Conservation (phyloP, 805 yeast species). For the Pichia rugopelliculosa region DNA sequence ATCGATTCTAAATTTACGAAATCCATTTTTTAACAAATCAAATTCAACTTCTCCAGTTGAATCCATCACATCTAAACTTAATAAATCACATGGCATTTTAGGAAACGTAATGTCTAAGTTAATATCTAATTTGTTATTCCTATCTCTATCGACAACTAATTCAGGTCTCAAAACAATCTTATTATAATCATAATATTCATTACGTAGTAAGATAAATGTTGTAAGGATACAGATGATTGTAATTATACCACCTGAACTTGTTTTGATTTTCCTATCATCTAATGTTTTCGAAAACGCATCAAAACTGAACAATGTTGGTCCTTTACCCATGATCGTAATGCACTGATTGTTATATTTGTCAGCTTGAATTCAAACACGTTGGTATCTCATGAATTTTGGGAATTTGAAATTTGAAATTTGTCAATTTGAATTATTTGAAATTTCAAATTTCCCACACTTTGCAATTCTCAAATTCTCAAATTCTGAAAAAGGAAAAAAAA, state of each 20-base stretch:
- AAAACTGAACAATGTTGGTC: conserved; percentile 42
- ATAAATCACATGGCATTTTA: conserved; percentile 72
- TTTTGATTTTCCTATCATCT: conserved; percentile 85
- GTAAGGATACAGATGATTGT: conserved; percentile 62
- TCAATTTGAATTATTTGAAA: no score
- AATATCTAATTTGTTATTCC: conserved; percentile 67
- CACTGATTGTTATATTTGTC: no score
- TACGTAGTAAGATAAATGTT: conserved; percentile 53
- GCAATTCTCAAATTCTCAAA: no score
- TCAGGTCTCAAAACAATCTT: conserved; percentile 68
- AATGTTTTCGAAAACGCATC: conserved; percentile 94
- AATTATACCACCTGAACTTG: conserved; percentile 85
- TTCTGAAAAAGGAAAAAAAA: no score
- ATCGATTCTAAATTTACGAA: conserved; percentile 60
- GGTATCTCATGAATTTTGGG: no score
- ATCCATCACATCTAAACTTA: conserved; percentile 84
- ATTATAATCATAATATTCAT: conserved; percentile 73
- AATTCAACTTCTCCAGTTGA: conserved; percentile 76
- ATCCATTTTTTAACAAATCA: conserved; percentile 64
- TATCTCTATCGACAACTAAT: conserved; percentile 80
- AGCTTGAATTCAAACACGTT: neutral
- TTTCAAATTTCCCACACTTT: no score
- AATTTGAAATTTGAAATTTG: no score
- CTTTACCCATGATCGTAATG: conserved; percentile 21
- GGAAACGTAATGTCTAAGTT: conserved; percentile 81